Evolutionary conservation across 495 filamentous ascomycete genomes (phyloP).

Genomic region (Cercophora sp.): DNA sequence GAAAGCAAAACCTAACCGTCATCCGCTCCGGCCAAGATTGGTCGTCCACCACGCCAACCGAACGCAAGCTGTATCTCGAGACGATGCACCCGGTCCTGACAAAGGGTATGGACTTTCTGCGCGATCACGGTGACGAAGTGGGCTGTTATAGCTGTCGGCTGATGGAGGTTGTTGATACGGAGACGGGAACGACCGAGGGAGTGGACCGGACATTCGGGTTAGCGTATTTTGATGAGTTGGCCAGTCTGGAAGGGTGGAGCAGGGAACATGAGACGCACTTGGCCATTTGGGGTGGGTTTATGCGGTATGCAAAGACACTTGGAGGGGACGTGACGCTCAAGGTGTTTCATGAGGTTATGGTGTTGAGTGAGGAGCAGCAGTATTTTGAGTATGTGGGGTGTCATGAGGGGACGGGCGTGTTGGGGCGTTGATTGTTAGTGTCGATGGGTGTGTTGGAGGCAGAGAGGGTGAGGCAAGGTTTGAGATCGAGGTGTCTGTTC

Average conservation of each 20-base stretch:
- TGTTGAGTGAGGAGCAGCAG: slow-evolving; percentile 32
- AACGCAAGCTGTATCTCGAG: slow-evolving; percentile 27
- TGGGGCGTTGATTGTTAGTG: slow-evolving; percentile 1
- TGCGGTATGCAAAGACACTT: slow-evolving; percentile 27
- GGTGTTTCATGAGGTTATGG: slow-evolving; percentile 35
- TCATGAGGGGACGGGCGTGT: slow-evolving; percentile 30
- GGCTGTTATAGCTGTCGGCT: slow-evolving; percentile 30
- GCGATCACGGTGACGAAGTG: slow-evolving; percentile 25
- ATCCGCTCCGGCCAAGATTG: slow-evolving; percentile 35
- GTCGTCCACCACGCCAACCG: slow-evolving; percentile 20
- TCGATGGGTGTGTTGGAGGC: neutral
- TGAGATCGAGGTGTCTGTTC: no score
- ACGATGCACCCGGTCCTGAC: slow-evolving; percentile 30
- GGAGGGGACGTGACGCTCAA: slow-evolving; percentile 25
- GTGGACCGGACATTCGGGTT: slow-evolving; percentile 31
- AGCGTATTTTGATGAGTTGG: slow-evolving; percentile 32
- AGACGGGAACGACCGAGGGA: slow-evolving; percentile 8
- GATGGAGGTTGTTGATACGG: slow-evolving; percentile 26
- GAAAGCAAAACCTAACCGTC: slow-evolving; percentile 25
- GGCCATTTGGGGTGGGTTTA: slow-evolving; percentile 32
- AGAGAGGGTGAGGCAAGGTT: neutral
- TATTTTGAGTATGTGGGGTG: slow-evolving; percentile 37
- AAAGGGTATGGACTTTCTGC: slow-evolving; percentile 29
- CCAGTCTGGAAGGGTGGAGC: slow-evolving; percentile 32
- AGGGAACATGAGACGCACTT: slow-evolving; percentile 30